A percentile compares a stretch with the other conserved stretches of the same genome.
Conservation (phyloP, 2,329 filamentous ascomycete genomes). For the Colletotrichum filicis region DNA sequence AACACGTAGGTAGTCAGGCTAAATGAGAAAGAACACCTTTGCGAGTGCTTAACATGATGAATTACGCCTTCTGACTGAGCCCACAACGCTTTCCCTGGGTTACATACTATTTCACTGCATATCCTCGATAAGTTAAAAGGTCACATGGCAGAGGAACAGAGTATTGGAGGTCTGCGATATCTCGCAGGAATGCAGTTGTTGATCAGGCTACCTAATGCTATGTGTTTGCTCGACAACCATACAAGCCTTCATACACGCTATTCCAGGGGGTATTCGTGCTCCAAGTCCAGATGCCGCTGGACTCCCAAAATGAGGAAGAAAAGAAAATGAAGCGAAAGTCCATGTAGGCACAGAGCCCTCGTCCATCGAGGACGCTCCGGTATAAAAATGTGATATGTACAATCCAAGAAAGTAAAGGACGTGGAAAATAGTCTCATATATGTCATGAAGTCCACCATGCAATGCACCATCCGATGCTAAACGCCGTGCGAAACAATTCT, state of each 20-base stretch:
- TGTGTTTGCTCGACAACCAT: slow-evolving; percentile 35
- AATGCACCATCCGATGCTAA: slow-evolving; percentile 31
- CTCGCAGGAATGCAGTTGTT: slow-evolving; percentile 35
- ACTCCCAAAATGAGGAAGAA: slow-evolving; percentile 6
- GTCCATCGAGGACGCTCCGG: slow-evolving; percentile 5
- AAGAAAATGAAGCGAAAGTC: slow-evolving; percentile 28
- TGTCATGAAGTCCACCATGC: slow-evolving; percentile 38
- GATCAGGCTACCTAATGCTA: slow-evolving; percentile 36
- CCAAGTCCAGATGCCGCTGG: slow-evolving; percentile 27
- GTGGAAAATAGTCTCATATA: slow-evolving; percentile 36
- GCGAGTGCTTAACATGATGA: too few species aligned
- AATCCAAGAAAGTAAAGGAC: slow-evolving; percentile 25
- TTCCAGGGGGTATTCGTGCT: slow-evolving; percentile 36
- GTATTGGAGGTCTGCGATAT: slow-evolving; percentile 34
- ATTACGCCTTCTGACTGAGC: too few species aligned
- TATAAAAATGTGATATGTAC: slow-evolving; percentile 33
- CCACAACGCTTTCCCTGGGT: too few species aligned
- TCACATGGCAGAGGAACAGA: background rate
- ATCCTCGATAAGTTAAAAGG: background rate
- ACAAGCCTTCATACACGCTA: slow-evolving; percentile 34
- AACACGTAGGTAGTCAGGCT: background rate
- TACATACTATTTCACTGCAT: too few species aligned
- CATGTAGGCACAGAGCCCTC: slow-evolving; percentile 15
- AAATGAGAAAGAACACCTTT: too few species aligned
- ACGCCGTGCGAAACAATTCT: slow-evolving; percentile 28